These are phyloP conservation scores for Leishmania aethiopica DNA, from an alignment of 208 protist genomes.

Conservation along the genomic window DNA sequence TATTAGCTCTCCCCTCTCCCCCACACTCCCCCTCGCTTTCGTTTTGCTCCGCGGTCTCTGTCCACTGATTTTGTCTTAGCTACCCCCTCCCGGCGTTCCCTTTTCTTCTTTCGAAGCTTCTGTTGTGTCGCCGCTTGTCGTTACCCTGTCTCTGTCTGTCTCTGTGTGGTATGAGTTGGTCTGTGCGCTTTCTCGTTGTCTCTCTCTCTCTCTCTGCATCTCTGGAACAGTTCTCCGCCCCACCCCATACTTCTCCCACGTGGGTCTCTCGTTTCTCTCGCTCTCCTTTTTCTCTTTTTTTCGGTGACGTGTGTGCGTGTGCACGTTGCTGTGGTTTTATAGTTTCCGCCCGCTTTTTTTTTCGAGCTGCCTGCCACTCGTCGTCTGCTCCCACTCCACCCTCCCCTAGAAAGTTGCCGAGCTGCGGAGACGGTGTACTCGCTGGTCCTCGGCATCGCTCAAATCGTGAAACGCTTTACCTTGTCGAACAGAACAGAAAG, in stretches of 20 bases:
- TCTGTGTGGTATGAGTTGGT: neutral
- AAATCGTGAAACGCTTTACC: too few relatives aligned
- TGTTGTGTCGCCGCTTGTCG: neutral
- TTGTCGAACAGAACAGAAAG: too few relatives aligned
- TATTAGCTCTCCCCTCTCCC: neutral
- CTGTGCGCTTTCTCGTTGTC: neutral
- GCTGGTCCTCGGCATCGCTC: too few relatives aligned
- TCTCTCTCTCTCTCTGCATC: neutral
- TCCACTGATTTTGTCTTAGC: neutral
- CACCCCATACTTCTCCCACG: neutral
- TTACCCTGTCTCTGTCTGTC: neutral
- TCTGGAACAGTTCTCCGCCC: neutral
- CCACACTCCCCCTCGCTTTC: neutral
- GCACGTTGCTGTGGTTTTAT: neutral
- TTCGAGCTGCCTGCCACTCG: neutral
- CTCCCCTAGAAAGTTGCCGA: too few relatives aligned
- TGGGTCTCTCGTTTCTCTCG: neutral
- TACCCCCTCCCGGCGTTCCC: neutral
- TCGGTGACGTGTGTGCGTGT: neutral
- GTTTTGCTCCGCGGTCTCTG: too few relatives aligned
- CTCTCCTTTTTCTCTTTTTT: neutral
- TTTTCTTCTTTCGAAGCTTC: neutral
- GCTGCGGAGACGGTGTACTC: too few relatives aligned
- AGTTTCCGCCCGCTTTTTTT: neutral
- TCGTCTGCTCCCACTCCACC: too few relatives aligned